These are phyloP conservation scores for Aspergillus hiratsukae DNA, from an alignment of 2,329 filamentous ascomycete genomes.

Conservation along the genomic window DNA sequence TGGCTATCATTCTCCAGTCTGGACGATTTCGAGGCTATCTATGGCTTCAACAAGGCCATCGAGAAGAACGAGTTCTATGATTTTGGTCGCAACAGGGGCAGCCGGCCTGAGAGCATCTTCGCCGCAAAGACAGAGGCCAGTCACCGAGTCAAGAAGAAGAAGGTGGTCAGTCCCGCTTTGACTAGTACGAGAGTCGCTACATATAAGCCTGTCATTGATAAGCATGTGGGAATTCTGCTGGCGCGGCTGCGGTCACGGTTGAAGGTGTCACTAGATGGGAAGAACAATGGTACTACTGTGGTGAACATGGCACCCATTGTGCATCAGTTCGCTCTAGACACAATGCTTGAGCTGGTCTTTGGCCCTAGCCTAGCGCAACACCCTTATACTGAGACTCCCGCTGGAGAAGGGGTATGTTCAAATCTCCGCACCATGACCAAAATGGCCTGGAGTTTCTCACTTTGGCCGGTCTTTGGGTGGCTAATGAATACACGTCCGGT, in stretches of 20 bases:
- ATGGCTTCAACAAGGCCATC: slow-evolving; percentile 15
- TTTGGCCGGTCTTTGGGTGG: slow-evolving; percentile 14
- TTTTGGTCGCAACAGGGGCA: slow-evolving; percentile 7
- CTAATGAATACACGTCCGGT: slow-evolving; percentile 11
- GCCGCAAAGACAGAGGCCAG: slow-evolving; percentile 6
- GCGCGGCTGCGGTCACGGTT: slow-evolving; percentile 1
- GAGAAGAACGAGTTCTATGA: slow-evolving; percentile 17
- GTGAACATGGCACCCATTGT: slow-evolving; percentile 12
- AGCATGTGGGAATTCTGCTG: slow-evolving; percentile 11
- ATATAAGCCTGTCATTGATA: slow-evolving; percentile 10
- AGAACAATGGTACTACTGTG: not conserved
- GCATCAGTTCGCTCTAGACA: slow-evolving; percentile 12
- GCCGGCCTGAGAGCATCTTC: slow-evolving; percentile 12
- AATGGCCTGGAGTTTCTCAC: slow-evolving; percentile 13
- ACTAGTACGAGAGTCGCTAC: slow-evolving; percentile 6
- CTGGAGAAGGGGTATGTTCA: slow-evolving; percentile 3
- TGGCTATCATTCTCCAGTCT: slow-evolving; percentile 16
- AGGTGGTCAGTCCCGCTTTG: slow-evolving; percentile 12
- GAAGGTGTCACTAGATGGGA: not conserved
- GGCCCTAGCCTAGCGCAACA: slow-evolving; percentile 8
- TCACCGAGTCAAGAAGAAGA: slow-evolving; percentile 13
- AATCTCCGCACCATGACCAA: slow-evolving; percentile 9
- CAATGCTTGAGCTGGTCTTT: slow-evolving; percentile 14
- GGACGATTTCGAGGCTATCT: slow-evolving; percentile 15
- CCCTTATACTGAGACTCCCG: slow-evolving; percentile 10